Evolutionary conservation across 805 yeast species (phyloP).

Genomic region (Debaryomyces tyrocola): DNA sequence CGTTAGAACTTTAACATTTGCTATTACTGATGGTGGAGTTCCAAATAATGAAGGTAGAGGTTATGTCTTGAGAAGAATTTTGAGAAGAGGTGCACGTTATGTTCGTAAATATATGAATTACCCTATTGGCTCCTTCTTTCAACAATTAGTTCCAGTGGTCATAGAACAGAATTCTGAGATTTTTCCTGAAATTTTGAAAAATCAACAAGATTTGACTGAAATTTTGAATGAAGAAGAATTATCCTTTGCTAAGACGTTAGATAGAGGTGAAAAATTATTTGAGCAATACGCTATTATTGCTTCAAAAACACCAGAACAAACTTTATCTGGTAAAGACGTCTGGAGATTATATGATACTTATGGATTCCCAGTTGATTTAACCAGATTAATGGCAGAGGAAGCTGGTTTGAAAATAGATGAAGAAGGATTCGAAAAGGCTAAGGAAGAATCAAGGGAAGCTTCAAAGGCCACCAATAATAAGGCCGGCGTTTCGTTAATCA

Average conservation of each 20-base stretch:
- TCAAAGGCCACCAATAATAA: conserved; percentile 81
- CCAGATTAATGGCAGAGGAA: conserved; percentile 98
- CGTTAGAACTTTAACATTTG: conserved; percentile 94
- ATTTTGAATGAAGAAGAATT: conserved; percentile 95
- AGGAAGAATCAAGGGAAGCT: conserved; percentile 86
- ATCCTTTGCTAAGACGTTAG: conserved; percentile 91
- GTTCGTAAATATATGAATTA: conserved; percentile 95
- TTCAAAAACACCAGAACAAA: conserved; percentile 67
- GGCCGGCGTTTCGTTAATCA: conserved; percentile 58
- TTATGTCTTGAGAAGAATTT: conserved; percentile 92
- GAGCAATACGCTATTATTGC: conserved; percentile 91
- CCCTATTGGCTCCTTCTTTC: conserved; percentile 93
- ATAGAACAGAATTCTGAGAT: conserved; percentile 82
- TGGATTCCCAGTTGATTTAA: conserved; percentile 98
- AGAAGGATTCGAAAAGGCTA: conserved; percentile 88
- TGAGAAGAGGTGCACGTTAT: conserved; percentile 97
- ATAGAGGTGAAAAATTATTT: conserved; percentile 95
- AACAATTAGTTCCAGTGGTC: conserved; percentile 87
- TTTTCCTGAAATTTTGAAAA: conserved; percentile 86
- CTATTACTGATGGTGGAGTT: conserved; percentile 97
- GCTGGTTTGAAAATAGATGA: conserved; percentile 91
- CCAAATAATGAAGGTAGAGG: conserved; percentile 99
- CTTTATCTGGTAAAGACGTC: conserved; percentile 88
- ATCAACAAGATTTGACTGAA: conserved; percentile 76
- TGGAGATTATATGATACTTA: conserved; percentile 98